These are phyloP conservation scores for Stachybotrys chlorohalonatus DNA, from an alignment of 2,329 filamentous ascomycete species.

Conservation along the genomic window DNA sequence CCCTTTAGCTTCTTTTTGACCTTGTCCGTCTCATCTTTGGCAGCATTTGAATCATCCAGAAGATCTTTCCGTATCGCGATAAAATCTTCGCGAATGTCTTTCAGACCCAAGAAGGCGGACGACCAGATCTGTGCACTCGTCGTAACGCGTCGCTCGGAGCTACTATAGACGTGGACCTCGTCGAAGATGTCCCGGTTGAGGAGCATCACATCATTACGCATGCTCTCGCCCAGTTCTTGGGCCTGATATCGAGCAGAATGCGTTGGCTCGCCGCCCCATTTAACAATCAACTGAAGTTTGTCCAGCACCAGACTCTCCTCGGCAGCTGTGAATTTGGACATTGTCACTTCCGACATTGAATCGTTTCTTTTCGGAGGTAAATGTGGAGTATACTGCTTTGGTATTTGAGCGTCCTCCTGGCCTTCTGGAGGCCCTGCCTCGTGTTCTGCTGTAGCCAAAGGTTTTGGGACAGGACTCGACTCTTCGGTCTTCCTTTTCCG, in stretches of 20 bases:
- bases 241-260: conserved; percentile 95
- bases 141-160: conserved; percentile 87
- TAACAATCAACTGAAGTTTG: conserved; percentile 95
- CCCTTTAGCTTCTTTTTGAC: conserved; percentile 99
- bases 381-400: conserved; percentile 7
- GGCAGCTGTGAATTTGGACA: conserved; percentile 87
- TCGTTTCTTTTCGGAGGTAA: conserved; percentile 58
- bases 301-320: conserved; percentile 91
- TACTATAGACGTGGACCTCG: conserved; percentile 91
- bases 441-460: conserved; percentile 15
- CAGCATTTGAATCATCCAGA: conserved; percentile 93
- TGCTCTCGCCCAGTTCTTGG: conserved; percentile 88
- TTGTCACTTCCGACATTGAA: conserved; percentile 79
- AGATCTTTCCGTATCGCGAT: conserved; percentile 91
- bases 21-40: conserved; percentile 99
- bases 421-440: conserved; percentile 19
- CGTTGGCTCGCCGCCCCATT: conserved; percentile 97
- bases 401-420: conserved; percentile 13
- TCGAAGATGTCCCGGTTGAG: conserved; percentile 89
- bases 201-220: conserved; percentile 87
- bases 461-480: conserved; percentile 17
- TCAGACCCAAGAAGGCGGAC: conserved; percentile 76
- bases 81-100: conserved; percentile 71
- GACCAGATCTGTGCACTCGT: conserved; percentile 97
- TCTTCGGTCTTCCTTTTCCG: conserved; percentile 71